Evolutionary conservation across 1,139 yeast genomes (phyloP).

Genomic region (Hanseniaspora gamundiae): DNA sequence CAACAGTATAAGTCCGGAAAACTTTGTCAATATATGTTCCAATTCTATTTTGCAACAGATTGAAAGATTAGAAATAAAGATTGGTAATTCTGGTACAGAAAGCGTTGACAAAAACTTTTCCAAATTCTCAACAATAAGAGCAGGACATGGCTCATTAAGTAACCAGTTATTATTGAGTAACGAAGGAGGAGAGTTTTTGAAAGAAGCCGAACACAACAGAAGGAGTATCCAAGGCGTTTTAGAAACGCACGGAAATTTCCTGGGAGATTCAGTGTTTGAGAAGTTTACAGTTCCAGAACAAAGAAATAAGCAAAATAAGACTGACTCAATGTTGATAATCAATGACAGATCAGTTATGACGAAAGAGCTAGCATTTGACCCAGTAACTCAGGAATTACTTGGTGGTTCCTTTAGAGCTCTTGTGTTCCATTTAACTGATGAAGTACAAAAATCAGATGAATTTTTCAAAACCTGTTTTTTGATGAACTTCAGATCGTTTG

Average conservation of each 20-base stretch:
- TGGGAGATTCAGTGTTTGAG: conserved; percentile 29
- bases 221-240: background rate
- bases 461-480: conserved; percentile 67
- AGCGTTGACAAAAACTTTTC: conserved; percentile 19
- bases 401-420: conserved; percentile 77
- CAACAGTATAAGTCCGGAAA: conserved; percentile 47
- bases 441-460: conserved; percentile 48
- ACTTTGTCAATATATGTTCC: conserved; percentile 52
- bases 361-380: conserved; percentile 36
- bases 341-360: conserved; percentile 21
- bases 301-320: conserved; percentile 3
- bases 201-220: conserved; percentile 26
- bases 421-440: conserved; percentile 62
- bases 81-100: conserved; percentile 3
- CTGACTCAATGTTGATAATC: conserved; percentile 13
- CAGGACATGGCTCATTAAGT: conserved; percentile 32
- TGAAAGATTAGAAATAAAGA: conserved; percentile 6
- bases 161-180: conserved; percentile 42
- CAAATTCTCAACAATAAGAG: conserved; percentile 50
- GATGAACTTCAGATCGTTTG: conserved; percentile 66
- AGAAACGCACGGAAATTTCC: conserved; percentile 26
- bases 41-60: conserved; percentile 43
- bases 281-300: conserved; percentile 18
- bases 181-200: conserved; percentile 44
- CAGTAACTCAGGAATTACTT: conserved; percentile 39